A percentile compares a stretch with the other conserved stretches of the same genome.
phyloP scores from a whole-genome alignment of 441 rosid species.

The Melastoma candidum region DNA sequence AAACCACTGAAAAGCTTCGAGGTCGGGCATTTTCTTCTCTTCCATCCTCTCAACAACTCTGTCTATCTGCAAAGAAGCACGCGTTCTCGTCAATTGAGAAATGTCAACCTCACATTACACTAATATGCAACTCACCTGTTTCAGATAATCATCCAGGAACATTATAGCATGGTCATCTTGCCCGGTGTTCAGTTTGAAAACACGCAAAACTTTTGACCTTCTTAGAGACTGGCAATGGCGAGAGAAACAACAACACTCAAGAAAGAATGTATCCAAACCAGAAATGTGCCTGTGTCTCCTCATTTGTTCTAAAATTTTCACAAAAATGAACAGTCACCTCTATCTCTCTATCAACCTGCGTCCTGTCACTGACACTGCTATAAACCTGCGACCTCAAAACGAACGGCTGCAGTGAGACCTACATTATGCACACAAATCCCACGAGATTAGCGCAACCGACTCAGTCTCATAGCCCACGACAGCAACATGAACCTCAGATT shows the following conservation, averaged over 20 bases:
- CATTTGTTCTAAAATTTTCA: not conserved
- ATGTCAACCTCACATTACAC: not conserved
- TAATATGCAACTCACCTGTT: constrained; percentile 38
- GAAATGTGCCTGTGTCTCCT: not conserved
- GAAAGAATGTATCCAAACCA: not conserved
- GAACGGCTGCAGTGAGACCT: constrained; percentile 71
- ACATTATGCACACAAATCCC: too few species aligned
- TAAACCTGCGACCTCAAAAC: constrained; percentile 78
- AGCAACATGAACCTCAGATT: too few species aligned
- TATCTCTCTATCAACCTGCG: constrained; percentile 83
- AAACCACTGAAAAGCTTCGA: constrained; percentile 73
- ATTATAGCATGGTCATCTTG: constrained; percentile 90
- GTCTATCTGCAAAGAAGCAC: constrained; percentile 38
- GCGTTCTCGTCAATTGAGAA: constrained; percentile 10
- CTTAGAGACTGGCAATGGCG: constrained; percentile 38
- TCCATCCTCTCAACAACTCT: constrained; percentile 54
- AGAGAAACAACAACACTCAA: not conserved
- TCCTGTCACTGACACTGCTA: constrained; percentile 80
- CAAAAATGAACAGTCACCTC: constrained; percentile 40
- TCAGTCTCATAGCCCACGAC: too few species aligned
- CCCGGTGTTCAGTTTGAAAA: constrained; percentile 82
- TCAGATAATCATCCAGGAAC: constrained; percentile 75
- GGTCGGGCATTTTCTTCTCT: constrained; percentile 42
- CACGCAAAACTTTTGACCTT: constrained; percentile 64
- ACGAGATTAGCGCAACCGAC: too few species aligned